phyloP scores from a whole-genome alignment of 345 rosid genomes.

The Eucalyptus curtisii region DNA sequence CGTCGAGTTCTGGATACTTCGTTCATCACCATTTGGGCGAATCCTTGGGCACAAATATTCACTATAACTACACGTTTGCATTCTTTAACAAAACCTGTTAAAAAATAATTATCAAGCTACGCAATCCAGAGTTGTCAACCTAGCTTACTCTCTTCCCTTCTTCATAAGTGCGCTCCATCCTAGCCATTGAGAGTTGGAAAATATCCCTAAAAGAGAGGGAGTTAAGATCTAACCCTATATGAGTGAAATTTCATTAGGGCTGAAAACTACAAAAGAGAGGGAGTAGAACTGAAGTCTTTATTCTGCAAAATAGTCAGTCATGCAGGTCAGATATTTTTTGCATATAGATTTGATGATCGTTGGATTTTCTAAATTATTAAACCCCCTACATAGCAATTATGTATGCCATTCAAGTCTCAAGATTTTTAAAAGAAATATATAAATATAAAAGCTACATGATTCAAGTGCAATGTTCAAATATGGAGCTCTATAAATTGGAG shows the following conservation, averaged over 20 bases:
- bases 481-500: not conserved
- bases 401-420: not conserved
- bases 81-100: not conserved
- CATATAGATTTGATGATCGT: not conserved
- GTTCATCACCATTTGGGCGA: not conserved
- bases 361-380: not conserved
- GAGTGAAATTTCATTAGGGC: not conserved
- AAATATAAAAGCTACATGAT: not conserved
- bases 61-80: not conserved
- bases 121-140: not conserved
- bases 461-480: not conserved
- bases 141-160: not conserved
- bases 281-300: not conserved
- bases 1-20: not conserved
- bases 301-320: not conserved
- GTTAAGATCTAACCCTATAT: too few species aligned
- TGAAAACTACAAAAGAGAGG: not conserved
- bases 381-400: not conserved
- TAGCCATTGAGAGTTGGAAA: not conserved
- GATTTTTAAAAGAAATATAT: not conserved
- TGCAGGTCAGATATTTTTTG: not conserved
- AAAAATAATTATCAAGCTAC: not conserved
- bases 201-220: not conserved
- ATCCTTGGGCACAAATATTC: not conserved
- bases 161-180: not conserved